Evolutionary conservation across 495 filamentous ascomycete genomes (phyloP).

Genomic region (Cudoniella acicularis): DNA sequence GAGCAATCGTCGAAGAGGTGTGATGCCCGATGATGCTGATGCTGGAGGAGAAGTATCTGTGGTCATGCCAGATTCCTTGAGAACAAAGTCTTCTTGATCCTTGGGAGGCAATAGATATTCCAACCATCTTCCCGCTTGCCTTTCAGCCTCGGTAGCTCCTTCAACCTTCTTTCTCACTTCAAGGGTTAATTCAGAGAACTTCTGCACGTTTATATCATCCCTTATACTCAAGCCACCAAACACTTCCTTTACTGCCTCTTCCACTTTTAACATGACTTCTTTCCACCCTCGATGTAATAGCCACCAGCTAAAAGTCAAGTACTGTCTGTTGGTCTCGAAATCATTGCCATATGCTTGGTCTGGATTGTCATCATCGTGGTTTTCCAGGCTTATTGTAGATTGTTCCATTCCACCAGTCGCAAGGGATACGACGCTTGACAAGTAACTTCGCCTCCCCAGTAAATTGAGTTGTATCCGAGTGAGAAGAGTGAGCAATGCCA

Average conservation of each 20-base stretch:
- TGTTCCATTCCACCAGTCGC: constrained; percentile 58
- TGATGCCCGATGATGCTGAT: constrained; percentile 38
- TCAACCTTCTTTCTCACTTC: constrained; percentile 83
- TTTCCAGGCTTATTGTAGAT: constrained; percentile 78
- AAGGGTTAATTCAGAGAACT: constrained; percentile 70
- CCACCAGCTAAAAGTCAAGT: constrained; percentile 98
- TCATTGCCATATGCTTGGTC: constrained; percentile 83
- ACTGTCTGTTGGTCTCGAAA: constrained; percentile 89
- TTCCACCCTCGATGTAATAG: constrained; percentile 88
- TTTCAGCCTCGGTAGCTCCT: constrained; percentile 62
- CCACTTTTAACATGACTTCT: constrained; percentile 72
- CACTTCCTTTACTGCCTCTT: constrained; percentile 73
- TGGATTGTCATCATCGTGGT: constrained; percentile 77
- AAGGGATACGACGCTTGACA: constrained; percentile 87
- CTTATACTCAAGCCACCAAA: constrained; percentile 84
- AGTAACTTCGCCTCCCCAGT: constrained; percentile 89
- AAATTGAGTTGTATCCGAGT: constrained; percentile 97
- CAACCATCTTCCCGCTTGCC: constrained; percentile 69
- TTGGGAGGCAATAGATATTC: constrained; percentile 75
- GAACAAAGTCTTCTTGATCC: constrained; percentile 73
- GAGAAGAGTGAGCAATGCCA: constrained; percentile 83
- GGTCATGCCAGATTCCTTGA: constrained; percentile 77
- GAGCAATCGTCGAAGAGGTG: constrained; percentile 75
- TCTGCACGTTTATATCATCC: constrained; percentile 76
- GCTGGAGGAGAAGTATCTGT: constrained; percentile 40